Base-by-base conservation (phyloP, 164 flowering plant species). In the Akebia trifoliata region DNA sequence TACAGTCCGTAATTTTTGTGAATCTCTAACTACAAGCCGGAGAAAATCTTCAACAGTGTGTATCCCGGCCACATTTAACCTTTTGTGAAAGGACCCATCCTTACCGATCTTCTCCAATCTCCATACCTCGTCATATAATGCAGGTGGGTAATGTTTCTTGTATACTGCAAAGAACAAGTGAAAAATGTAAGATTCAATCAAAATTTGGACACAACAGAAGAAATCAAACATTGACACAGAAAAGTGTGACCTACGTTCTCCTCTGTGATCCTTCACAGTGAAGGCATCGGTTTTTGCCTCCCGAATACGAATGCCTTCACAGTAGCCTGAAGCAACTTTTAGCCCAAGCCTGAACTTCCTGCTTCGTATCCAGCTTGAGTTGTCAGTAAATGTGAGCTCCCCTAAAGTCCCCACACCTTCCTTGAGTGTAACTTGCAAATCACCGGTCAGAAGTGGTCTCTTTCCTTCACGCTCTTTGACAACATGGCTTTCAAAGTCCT, bases 401-500 rank as follows among this genome's bases (percentile, higher is more conserved):
- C 99, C 97, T n/a, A 93, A 71, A 6, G 89, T 86, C 48, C 99
- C 99, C 20, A 86, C 86, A 53, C 99, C 99, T 69, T 86, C 96
- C 68, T 87, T 93, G 51, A 93, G 64, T 4, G 74, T 67, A 56
- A 93, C 87, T 55, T 81, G 89, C 57, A 86, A 56, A 4, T 93
- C 99, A 47, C 99, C 97, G 44, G 87, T 83, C 25, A 93, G 72
- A 65, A 93, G 91, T 11, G 99, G 96, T 50, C 97, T 77, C 73
- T 87, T 93, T 36, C 98, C 98, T 72, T 93, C 96, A 56, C 97
- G 96, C 67, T 93, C 99, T 75, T 83, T 87, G 53, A 93, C 99
- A 40, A 84, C 65, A 67, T 90, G 95, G 60, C 87, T 77, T 54
- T 90, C 97, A 72, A 93, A 93, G 36, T 87, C 94, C 67, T 93